Percentiles rank a stretch among this genome's conserved stretches.
phyloP scores from a whole-genome alignment of 2,329 filamentous ascomycete genomes.

The Davidsoniella neocaledoniae region DNA sequence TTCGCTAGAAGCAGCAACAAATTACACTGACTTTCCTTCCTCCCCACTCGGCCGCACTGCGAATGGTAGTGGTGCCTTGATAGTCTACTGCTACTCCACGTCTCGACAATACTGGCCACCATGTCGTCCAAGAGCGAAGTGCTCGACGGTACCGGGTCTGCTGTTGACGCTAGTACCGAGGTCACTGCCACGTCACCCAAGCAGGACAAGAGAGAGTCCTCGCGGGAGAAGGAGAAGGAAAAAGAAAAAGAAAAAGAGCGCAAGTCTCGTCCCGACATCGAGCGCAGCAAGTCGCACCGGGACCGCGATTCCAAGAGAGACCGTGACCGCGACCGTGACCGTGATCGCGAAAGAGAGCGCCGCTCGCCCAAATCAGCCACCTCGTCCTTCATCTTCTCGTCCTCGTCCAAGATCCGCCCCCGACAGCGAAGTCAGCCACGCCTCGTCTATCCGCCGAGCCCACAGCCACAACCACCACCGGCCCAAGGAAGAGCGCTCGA shows the following conservation, averaged over 20 bases:
- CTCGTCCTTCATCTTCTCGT: slow-evolving; percentile 13
- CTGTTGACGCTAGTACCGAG: slow-evolving; percentile 8
- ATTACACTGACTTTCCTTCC: not conserved
- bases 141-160: slow-evolving; percentile 3
- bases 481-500: slow-evolving; percentile 20
- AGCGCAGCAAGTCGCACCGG: slow-evolving; percentile 18
- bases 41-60: not conserved
- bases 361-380: slow-evolving; percentile 23
- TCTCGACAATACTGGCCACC: not conserved
- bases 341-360: slow-evolving; percentile 22
- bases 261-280: slow-evolving; percentile 10
- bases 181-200: slow-evolving; percentile 9
- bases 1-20: not conserved
- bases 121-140: slow-evolving; percentile 12
- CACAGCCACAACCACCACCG: slow-evolving; percentile 18
- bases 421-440: slow-evolving; percentile 24
- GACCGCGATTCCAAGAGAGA: slow-evolving; percentile 20
- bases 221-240: slow-evolving; percentile 6
- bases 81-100: not conserved
- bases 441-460: slow-evolving; percentile 9
- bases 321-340: slow-evolving; percentile 19
- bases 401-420: slow-evolving; percentile 25
- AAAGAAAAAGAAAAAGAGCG: slow-evolving; percentile 12
- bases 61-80: not conserved
- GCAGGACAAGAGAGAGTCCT: slow-evolving; percentile 8